Evolutionary conservation across 1,139 yeast species (phyloP).

Genomic region (Geotrichum carabidarum): DNA sequence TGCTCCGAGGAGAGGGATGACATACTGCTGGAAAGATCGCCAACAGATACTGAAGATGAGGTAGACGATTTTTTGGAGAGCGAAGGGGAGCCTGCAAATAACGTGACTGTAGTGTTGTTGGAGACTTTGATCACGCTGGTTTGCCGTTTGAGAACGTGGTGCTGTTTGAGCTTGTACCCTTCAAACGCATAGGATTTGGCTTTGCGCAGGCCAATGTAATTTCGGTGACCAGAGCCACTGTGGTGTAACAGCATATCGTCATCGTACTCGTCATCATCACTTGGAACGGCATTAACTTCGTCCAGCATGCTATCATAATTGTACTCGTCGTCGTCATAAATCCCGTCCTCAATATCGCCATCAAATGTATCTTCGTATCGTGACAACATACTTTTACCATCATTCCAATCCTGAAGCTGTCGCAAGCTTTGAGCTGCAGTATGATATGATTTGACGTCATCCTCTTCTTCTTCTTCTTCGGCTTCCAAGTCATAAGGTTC

Average conservation of each 20-base stretch:
- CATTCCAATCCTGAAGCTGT: neutral
- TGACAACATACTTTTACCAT: neutral
- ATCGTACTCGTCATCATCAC: constrained; percentile 13
- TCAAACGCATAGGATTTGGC: constrained; percentile 19
- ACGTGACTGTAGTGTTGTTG: constrained; percentile 14
- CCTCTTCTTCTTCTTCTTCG: constrained; percentile 2
- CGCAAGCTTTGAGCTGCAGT: neutral
- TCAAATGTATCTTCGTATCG: constrained; percentile 1
- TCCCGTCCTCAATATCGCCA: constrained; percentile 1
- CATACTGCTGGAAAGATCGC: neutral
- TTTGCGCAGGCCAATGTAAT: constrained; percentile 12
- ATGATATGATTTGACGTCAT: constrained; percentile 1
- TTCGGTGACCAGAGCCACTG: constrained; percentile 1
- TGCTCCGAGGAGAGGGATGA: constrained; percentile 7
- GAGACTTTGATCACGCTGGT: constrained; percentile 16
- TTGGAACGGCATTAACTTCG: constrained; percentile 20
- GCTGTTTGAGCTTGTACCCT: constrained; percentile 1
- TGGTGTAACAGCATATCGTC: constrained; percentile 3
- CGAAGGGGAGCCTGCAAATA: constrained; percentile 15
- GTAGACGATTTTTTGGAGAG: neutral
- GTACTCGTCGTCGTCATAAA: constrained; percentile 14
- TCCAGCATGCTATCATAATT: constrained; percentile 19
- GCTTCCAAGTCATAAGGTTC: neutral
- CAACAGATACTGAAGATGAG: constrained; percentile 3
- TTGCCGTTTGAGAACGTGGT: constrained; percentile 9